These are phyloP conservation scores for Dendrostoma leiphaemia DNA, from an alignment of 2,329 filamentous ascomycete genomes.

Conservation along the genomic window DNA sequence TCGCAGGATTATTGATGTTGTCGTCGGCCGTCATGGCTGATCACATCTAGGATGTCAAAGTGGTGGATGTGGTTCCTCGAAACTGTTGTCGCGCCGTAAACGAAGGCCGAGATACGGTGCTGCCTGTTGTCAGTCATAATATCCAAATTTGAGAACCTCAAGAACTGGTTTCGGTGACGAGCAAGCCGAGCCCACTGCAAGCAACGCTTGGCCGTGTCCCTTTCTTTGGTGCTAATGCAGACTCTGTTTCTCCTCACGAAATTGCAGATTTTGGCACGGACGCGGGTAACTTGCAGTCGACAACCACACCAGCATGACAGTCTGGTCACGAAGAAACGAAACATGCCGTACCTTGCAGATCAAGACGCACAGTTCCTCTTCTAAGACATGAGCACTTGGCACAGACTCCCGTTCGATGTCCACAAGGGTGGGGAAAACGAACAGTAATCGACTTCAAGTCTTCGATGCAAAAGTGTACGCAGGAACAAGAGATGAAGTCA, in stretches of 20 bases:
- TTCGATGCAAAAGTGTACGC: neutral
- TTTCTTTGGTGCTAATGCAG: too few relatives aligned
- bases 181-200: too few relatives aligned
- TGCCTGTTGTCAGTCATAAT: constrained; percentile 2
- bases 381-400: neutral
- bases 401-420: neutral
- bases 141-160: too few relatives aligned
- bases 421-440: neutral
- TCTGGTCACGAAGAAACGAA: neutral
- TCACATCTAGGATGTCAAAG: neutral
- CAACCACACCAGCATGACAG: neutral
- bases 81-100: neutral
- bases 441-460: neutral
- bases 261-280: neutral
- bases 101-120: neutral
- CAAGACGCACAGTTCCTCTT: neutral
- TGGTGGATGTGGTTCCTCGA: neutral
- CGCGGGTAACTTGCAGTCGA: neutral
- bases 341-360: neutral
- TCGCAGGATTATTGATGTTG: neutral
- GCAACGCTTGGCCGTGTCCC: too few relatives aligned
- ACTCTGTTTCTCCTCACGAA: too few relatives aligned
- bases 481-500: neutral
- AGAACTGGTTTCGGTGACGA: too few relatives aligned
- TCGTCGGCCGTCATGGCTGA: neutral